Percentiles rank a stretch among this genome's conserved stretches.
Conservation (phyloP, 768 basidiomycete genomes). For the Coprinopsis cinerea region DNA sequence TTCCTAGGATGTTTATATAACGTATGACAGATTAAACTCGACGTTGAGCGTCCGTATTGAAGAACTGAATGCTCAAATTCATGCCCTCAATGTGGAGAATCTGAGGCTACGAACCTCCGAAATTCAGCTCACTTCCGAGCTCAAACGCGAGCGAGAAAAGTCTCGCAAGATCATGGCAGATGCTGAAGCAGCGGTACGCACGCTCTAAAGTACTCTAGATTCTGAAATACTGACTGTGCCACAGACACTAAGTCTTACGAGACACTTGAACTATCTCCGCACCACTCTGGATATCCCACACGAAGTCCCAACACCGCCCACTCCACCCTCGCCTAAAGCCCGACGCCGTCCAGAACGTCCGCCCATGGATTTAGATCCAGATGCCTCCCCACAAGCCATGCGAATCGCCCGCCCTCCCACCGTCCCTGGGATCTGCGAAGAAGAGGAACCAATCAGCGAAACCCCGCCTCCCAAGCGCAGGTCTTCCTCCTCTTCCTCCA, state of each 20-base stretch:
- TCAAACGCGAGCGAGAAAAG: constrained; percentile 78
- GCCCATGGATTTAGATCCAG: constrained; percentile 20
- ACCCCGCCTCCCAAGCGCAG: constrained; percentile 34
- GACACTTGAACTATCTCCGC: constrained; percentile 60
- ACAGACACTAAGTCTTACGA: constrained; percentile 55
- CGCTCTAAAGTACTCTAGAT: constrained; percentile 8
- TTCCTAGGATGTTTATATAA: constrained; percentile 1
- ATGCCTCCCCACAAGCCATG: constrained; percentile 39
- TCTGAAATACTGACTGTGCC: constrained; percentile 9
- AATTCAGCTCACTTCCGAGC: constrained; percentile 66
- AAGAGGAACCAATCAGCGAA: constrained; percentile 54
- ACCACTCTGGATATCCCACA: constrained; percentile 47
- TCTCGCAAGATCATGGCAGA: constrained; percentile 66
- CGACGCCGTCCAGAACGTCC: constrained; percentile 41
- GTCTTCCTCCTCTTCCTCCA: no score
- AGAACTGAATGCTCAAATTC: constrained; percentile 78
- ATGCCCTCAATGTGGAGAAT: constrained; percentile 78
- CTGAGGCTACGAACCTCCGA: constrained; percentile 75
- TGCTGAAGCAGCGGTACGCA: constrained; percentile 64
- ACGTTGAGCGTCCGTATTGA: constrained; percentile 80
- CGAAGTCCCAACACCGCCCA: constrained; percentile 28
- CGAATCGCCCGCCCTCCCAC: constrained; percentile 63
- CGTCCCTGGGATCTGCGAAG: constrained; percentile 62
- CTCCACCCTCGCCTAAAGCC: constrained; percentile 44
- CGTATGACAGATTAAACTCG: constrained; percentile 64